Conservation (phyloP, 1,284 basidiomycete species). For the Cystobasidium sp. region DNA sequence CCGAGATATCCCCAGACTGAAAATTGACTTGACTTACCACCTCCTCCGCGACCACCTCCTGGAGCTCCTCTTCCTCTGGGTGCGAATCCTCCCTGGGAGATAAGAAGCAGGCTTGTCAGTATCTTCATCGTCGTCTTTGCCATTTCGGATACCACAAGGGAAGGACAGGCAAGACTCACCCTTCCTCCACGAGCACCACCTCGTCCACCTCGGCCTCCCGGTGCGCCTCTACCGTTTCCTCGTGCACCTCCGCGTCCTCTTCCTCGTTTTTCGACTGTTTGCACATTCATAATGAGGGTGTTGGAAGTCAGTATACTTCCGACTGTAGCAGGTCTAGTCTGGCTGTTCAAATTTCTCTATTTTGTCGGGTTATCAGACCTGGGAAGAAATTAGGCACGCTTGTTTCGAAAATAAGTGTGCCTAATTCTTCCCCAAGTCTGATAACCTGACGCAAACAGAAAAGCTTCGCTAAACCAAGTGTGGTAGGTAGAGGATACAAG, state of each 20-base stretch:
- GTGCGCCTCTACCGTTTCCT: conserved; percentile 50
- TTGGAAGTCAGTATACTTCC: no score
- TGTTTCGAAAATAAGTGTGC: not conserved
- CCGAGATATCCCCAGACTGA: conserved; percentile 20
- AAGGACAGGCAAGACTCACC: conserved; percentile 9
- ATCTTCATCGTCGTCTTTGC: not conserved
- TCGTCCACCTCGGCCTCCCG: conserved; percentile 46
- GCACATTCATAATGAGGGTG: not conserved
- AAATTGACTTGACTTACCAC: conserved; percentile 49
- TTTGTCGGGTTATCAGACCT: not conserved
- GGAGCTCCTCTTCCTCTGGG: conserved; percentile 45
- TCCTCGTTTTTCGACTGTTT: conserved; percentile 27
- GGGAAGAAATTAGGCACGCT: not conserved
- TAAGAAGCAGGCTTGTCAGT: not conserved
- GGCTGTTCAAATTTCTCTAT: no score
- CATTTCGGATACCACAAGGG: not conserved
- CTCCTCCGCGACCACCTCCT: conserved; percentile 53
- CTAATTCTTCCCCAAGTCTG: no score
- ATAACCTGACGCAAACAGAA: no score
- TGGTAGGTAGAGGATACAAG: not conserved
- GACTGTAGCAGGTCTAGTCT: no score
- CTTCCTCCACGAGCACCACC: conserved; percentile 33
- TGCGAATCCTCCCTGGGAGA: conserved; percentile 18
- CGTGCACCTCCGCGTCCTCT: conserved; percentile 57
- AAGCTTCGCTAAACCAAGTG: not conserved